phyloP scores from a whole-genome alignment of 164 flowering plant genomes.

The Vitis riparia region DNA sequence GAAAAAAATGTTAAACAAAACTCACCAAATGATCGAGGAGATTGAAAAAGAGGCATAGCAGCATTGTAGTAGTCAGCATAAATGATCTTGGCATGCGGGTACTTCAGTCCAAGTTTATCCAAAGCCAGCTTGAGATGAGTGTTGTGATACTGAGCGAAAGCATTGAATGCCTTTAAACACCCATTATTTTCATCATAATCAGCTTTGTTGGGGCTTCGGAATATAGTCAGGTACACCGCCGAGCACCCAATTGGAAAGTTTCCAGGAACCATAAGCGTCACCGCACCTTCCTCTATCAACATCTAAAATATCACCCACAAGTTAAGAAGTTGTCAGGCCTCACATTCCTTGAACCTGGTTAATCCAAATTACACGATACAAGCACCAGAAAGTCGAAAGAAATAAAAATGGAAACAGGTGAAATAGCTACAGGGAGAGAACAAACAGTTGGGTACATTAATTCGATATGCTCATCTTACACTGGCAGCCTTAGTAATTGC shows the following conservation, averaged over 20 bases:
- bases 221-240: conserved; percentile 37
- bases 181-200: conserved; percentile 42
- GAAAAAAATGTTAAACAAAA: neutral
- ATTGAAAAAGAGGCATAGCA: conserved; percentile 26
- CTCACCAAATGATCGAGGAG: conserved; percentile 45
- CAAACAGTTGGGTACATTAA: neutral
- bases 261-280: conserved; percentile 55
- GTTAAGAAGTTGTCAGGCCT: neutral
- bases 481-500: conserved; percentile 28
- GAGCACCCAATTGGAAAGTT: conserved; percentile 58
- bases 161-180: conserved; percentile 45
- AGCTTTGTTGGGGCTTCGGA: conserved; percentile 21
- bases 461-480: conserved; percentile 25
- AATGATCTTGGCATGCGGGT: conserved; percentile 46
- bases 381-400: neutral
- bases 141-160: conserved; percentile 49
- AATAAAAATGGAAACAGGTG: neutral
- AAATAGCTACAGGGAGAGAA: neutral
- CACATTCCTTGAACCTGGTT: too few relatives aligned
- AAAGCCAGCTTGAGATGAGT: conserved; percentile 33
- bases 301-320: conserved; percentile 11
- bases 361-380: too few relatives aligned
- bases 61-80: conserved; percentile 61
- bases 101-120: conserved; percentile 28
- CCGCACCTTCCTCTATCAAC: conserved; percentile 59